Evolutionary conservation across 2,329 filamentous ascomycete species (phyloP), one percentile per base, ranked within the genome.

Genomic region (Botrytis fragariae): DNA sequence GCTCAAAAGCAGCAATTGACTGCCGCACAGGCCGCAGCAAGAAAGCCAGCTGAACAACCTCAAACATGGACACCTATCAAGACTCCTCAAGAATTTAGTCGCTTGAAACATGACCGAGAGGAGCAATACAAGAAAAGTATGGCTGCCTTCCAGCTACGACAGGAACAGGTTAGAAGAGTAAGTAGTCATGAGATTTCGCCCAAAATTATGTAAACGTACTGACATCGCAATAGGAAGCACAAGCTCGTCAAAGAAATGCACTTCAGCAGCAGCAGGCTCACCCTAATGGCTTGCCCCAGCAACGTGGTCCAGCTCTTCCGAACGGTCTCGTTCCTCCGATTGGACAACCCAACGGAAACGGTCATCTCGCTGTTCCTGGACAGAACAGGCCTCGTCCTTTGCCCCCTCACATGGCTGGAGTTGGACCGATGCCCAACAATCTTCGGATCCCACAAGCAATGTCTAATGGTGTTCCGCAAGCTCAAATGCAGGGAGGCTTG

Each of bases 31-130:
- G 93, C 93, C 67, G 92, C 92, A 45, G 90, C 93, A 82, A 91
- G 96, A 72, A 98, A 98, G 82, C 87, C 90, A 22, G 92, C 92
- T 74, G 93, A 97, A 32, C 82, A 84, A 29, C 84, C 86, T 65
- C 85, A 84, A 77, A 87, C 81, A 79, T 88, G 65, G 51, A 57
- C 68, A 14, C 74, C 76, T 54, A 82, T 76, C 80, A 93, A 75
- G 25, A 97, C 95, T 0, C 96, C 96, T 0, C 89, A 93, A 78
- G 94, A 98, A 77, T 97, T 98, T 81, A 98, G 95, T 80, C 87
- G 93, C 70, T 87, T 98, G 80, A 94, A 96, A 78, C 91, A 92
- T 83, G 95, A 98, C 80, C 90, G 93, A 62, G 95, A 98, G 78
- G 87, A 95, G 79, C 86, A 87, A 76, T 79, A 91, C 73, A 86